Conservation (phyloP, 1,284 basidiomycete genomes). For the Pisolithus thermaeus region DNA sequence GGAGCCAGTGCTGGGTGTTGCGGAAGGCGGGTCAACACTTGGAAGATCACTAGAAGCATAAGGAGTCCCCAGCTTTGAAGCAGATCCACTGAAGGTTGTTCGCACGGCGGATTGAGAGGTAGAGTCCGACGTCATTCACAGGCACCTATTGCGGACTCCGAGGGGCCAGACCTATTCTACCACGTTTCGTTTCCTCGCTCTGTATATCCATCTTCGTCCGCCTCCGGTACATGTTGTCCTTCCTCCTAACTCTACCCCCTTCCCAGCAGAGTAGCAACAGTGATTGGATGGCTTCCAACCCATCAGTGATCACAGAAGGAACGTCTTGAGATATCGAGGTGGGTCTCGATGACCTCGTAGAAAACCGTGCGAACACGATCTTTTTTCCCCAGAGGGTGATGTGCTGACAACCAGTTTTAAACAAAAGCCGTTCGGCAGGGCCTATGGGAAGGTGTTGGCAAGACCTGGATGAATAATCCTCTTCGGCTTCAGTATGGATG, state of each 20-base stretch:
- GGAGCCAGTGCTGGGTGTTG: too few relatives aligned
- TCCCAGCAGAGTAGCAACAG: slow-evolving; percentile 41
- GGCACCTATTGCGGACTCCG: slow-evolving; percentile 38
- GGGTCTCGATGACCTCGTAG: slow-evolving; percentile 60
- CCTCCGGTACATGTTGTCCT: slow-evolving; percentile 59
- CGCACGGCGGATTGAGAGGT: too few relatives aligned
- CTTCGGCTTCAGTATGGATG: slow-evolving; percentile 63
- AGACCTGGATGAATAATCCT: slow-evolving; percentile 59
- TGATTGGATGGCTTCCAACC: slow-evolving; percentile 70
- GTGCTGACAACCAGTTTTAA: slow-evolving; percentile 21
- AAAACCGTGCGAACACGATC: slow-evolving; percentile 52
- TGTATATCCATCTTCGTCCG: slow-evolving; percentile 36
- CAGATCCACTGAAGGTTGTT: too few relatives aligned
- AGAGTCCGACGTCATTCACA: slow-evolving; percentile 1
- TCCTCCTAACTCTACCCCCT: slow-evolving; percentile 43
- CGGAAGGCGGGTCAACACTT: too few relatives aligned
- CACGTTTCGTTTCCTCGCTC: slow-evolving; percentile 52
- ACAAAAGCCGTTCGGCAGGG: slow-evolving; percentile 55
- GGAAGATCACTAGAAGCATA: too few relatives aligned
- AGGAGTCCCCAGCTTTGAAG: too few relatives aligned
- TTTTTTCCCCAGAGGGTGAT: neutral
- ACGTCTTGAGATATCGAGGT: slow-evolving; percentile 32
- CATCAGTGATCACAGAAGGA: slow-evolving; percentile 27
- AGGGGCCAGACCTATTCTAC: slow-evolving; percentile 62
- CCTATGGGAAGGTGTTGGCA: slow-evolving; percentile 53